phyloP scores from a whole-genome alignment of 1,284 basidiomycete species.

The Microbotryum saponariae region DNA sequence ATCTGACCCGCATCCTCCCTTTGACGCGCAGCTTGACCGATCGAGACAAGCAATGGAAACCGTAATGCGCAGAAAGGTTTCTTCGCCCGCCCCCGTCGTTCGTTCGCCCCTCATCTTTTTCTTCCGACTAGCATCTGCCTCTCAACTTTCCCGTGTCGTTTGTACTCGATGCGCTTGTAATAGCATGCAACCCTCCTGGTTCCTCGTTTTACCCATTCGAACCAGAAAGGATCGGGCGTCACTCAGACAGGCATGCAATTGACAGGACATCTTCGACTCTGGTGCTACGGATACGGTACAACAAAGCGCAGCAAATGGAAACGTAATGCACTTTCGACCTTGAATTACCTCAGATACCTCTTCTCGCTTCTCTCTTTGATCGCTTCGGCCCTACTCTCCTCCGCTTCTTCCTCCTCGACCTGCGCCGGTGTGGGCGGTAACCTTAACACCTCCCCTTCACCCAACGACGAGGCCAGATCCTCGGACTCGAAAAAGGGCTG shows the following conservation, averaged over 20 bases:
- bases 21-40: too few species aligned
- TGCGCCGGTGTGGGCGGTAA: conserved; percentile 45
- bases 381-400: conserved; percentile 29
- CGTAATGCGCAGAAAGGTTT: too few species aligned
- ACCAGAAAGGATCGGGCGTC: neutral
- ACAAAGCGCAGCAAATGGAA: too few species aligned
- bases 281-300: neutral
- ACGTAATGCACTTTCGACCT: too few species aligned
- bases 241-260: neutral
- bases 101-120: too few species aligned
- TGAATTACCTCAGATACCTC: conserved; percentile 12
- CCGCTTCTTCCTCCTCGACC: conserved; percentile 40
- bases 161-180: too few species aligned
- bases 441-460: conserved; percentile 44
- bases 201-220: neutral
- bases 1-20: too few species aligned
- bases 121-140: too few species aligned
- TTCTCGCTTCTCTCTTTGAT: conserved; percentile 9
- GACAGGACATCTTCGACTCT: neutral
- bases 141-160: too few species aligned
- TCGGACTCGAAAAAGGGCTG: conserved; percentile 23
- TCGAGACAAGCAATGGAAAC: too few species aligned
- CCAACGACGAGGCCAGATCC: conserved; percentile 27
- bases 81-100: too few species aligned
- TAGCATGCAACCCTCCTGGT: too few species aligned